Percentiles rank a stretch among this genome's conserved stretches.
These are phyloP conservation scores for Colletotrichum shisoi DNA, from an alignment of 2,329 filamentous ascomycete species.

Conservation along the genomic window DNA sequence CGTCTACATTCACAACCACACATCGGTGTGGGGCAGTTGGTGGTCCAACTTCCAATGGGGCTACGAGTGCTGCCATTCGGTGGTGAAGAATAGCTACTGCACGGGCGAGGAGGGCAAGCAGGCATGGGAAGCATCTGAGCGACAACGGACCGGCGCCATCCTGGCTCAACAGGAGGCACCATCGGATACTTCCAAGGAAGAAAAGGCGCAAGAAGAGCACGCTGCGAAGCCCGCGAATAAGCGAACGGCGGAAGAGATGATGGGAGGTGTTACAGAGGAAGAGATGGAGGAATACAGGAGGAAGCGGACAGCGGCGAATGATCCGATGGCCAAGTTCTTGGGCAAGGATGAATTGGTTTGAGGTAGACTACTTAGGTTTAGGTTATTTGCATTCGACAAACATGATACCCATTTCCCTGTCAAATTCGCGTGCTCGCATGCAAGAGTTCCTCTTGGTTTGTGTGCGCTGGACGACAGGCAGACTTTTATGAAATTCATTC, in stretches of 20 bases:
- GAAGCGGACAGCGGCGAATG: conserved; percentile 75
- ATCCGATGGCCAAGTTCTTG: conserved; percentile 86
- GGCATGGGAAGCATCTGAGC: conserved; percentile 80
- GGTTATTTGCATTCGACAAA: conserved; percentile 25
- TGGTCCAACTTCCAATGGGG: conserved; percentile 97
- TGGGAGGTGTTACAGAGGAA: conserved; percentile 78
- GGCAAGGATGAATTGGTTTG: conserved; percentile 71
- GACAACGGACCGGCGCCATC: conserved; percentile 59
- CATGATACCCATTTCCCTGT: conserved; percentile 39
- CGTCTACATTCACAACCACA: conserved; percentile 88
- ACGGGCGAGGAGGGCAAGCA: conserved; percentile 87
- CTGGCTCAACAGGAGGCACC: conserved; percentile 46
- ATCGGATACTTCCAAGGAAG: conserved; percentile 44
- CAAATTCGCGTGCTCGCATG: conserved; percentile 20
- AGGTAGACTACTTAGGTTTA: conserved; percentile 49
- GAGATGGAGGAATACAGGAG: conserved; percentile 87
- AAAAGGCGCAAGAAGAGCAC: conserved; percentile 48
- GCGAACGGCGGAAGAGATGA: conserved; percentile 79
- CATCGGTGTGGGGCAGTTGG: conserved; percentile 94
- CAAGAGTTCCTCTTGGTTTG: conserved; percentile 12
- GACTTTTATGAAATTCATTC: conserved; percentile 39
- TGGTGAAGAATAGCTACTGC: conserved; percentile 96
- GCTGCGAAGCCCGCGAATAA: conserved; percentile 62
- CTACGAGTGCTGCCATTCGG: conserved; percentile 92
- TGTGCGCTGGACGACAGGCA: conserved; percentile 22